phyloP scores from a whole-genome alignment of 2,329 filamentous ascomycete genomes.

The Aspergillus sp. region DNA sequence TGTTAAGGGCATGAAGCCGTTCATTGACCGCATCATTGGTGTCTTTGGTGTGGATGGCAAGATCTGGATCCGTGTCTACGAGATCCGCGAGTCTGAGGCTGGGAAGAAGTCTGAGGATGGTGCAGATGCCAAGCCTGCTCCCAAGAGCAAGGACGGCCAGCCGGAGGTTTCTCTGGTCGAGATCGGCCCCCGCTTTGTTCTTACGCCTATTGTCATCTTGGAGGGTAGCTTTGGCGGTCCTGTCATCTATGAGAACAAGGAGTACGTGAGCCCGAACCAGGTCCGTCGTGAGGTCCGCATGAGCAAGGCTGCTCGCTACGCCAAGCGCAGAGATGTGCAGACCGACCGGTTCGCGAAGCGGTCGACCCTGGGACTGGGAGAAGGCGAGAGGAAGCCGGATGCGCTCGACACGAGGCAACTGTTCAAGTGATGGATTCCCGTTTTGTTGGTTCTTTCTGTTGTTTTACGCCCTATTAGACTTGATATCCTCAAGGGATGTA shows the following conservation, averaged over 20 bases:
- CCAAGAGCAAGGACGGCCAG: conserved; percentile 55
- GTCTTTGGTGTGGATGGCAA: conserved; percentile 90
- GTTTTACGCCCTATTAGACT: conserved; percentile 28
- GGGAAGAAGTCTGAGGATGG: conserved; percentile 52
- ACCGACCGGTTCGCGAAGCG: conserved; percentile 73
- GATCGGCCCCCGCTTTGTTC: conserved; percentile 88
- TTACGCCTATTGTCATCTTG: conserved; percentile 92
- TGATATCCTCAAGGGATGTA: conserved; percentile 39
- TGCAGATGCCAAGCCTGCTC: conserved; percentile 40
- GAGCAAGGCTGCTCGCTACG: conserved; percentile 76
- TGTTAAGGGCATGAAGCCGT: conserved; percentile 88
- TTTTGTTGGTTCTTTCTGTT: conserved; percentile 21
- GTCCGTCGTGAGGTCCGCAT: conserved; percentile 77
- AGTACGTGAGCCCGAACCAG: conserved; percentile 96
- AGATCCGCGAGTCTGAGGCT: conserved; percentile 81
- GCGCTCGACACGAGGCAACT: conserved; percentile 74
- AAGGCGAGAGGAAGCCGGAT: conserved; percentile 61
- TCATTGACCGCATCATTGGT: conserved; percentile 91
- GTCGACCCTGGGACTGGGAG: conserved; percentile 72
- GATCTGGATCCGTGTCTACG: conserved; percentile 94
- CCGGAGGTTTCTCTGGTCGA: conserved; percentile 84
- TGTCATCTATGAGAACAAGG: conserved; percentile 97
- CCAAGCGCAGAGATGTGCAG: conserved; percentile 71
- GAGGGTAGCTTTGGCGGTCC: conserved; percentile 94
- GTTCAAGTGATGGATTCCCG: conserved; percentile 57